phyloP scores from a whole-genome alignment of 345 rosid genomes.

The Eucalyptus cladocalyx region DNA sequence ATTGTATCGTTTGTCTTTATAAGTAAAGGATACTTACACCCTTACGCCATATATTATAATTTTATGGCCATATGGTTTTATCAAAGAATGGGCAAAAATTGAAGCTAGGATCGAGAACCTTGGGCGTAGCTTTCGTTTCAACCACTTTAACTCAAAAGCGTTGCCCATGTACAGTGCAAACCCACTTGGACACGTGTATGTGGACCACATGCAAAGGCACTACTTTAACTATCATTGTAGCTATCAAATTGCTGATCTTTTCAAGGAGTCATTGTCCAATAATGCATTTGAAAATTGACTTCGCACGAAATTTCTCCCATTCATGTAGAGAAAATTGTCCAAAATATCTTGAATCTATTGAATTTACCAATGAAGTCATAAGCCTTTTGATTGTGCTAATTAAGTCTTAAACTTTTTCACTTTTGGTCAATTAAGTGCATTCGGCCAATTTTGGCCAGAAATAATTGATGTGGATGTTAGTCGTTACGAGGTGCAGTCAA shows the following conservation, averaged over 20 bases:
- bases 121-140: not conserved
- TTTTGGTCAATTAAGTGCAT: not conserved
- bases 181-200: not conserved
- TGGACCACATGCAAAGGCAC: not conserved
- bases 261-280: not conserved
- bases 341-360: no score
- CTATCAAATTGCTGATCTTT: not conserved
- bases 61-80: not conserved
- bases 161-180: not conserved
- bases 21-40: not conserved
- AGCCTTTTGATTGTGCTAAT: not conserved
- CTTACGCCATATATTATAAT: not conserved
- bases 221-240: not conserved
- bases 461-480: no score
- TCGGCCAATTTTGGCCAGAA: accelerated
- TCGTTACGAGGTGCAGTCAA: accelerated
- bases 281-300: not conserved
- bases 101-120: not conserved
- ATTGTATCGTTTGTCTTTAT: not conserved
- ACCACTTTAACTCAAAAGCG: not conserved
- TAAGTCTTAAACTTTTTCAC: not conserved
- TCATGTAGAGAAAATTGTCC: not conserved
- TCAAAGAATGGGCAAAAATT: not conserved
- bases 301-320: not conserved
- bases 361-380: no score